Conservation (phyloP, 805 yeast species). For the Schwanniomyces polymorphus region DNA sequence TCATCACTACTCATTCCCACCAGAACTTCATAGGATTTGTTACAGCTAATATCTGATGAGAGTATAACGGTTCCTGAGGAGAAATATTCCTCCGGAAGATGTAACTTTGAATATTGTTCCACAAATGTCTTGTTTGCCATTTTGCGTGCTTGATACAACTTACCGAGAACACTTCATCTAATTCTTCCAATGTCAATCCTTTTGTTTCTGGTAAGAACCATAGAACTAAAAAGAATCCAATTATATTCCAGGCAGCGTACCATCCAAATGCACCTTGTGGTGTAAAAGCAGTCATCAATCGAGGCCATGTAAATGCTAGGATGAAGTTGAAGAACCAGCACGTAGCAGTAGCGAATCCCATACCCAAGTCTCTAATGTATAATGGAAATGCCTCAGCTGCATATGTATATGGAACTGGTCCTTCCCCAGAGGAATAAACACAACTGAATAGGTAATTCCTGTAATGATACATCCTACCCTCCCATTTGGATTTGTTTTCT, state of each 20-base stretch:
- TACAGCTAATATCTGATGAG: too few species aligned
- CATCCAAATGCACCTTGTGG: constrained; percentile 25
- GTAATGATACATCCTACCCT: constrained; percentile 19
- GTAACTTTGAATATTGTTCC: too few species aligned
- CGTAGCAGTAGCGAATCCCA: constrained; percentile 25
- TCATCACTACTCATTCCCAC: too few species aligned
- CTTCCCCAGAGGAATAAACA: constrained; percentile 21
- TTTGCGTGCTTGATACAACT: too few species aligned
- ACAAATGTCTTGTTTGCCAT: too few species aligned
- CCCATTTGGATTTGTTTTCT: constrained; percentile 9
- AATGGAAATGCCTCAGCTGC: constrained; percentile 26
- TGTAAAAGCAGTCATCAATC: constrained; percentile 20
- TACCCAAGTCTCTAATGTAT: constrained; percentile 22
- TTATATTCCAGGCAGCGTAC: constrained; percentile 26
- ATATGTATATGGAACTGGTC: constrained; percentile 25
- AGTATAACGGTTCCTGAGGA: too few species aligned
- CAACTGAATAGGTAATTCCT: constrained; percentile 23
- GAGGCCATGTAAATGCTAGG: constrained; percentile 25
- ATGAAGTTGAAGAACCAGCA: constrained; percentile 27
- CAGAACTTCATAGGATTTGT: too few species aligned
- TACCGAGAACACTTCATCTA: constrained; percentile 6
- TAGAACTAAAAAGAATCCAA: constrained; percentile 20
- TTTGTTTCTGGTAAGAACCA: constrained; percentile 12
- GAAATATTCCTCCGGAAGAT: too few species aligned
- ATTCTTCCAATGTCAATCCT: constrained; percentile 8